Conservation (phyloP, 106 monocot species). For the Allium sativum region DNA sequence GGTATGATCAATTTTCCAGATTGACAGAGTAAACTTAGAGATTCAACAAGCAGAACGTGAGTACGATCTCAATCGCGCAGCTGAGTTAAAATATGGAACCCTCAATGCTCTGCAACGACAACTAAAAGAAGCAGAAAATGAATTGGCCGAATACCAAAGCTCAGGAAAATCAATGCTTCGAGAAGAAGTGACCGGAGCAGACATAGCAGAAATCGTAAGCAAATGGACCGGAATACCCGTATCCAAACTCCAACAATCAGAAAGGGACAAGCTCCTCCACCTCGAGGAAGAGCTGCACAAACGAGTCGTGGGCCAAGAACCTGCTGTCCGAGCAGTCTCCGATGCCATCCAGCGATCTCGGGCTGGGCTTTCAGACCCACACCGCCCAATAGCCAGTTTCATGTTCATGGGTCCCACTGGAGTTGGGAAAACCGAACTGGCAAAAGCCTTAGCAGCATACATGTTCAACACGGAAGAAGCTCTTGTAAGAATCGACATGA, state of each 20-base stretch:
- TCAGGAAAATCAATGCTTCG: constrained; percentile 96
- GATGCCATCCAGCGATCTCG: constrained; percentile 96
- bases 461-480: constrained; percentile 99
- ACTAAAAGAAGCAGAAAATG: constrained; percentile 71
- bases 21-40: constrained; percentile 96
- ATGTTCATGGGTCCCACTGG: constrained; percentile 99
- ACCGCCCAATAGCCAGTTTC: constrained; percentile 97
- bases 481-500: constrained; percentile 98
- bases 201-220: constrained; percentile 95
- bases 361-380: constrained; percentile 89
- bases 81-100: constrained; percentile 96
- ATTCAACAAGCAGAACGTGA: constrained; percentile 97
- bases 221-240: constrained; percentile 99
- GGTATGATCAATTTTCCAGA: constrained; percentile 26
- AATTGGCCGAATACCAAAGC: constrained; percentile 74
- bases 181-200: constrained; percentile 85
- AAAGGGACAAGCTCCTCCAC: constrained; percentile 83
- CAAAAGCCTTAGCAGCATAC: constrained; percentile 86
- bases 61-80: constrained; percentile 91
- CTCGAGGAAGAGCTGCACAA: constrained; percentile 93
- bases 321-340: constrained; percentile 80
- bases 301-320: constrained; percentile 92
- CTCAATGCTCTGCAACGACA: constrained; percentile 82
- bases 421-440: constrained; percentile 94
- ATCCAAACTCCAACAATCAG: constrained; percentile 93